phyloP scores from a whole-genome alignment of 2,329 filamentous ascomycete genomes.

The Pseudopyricularia javanii region DNA sequence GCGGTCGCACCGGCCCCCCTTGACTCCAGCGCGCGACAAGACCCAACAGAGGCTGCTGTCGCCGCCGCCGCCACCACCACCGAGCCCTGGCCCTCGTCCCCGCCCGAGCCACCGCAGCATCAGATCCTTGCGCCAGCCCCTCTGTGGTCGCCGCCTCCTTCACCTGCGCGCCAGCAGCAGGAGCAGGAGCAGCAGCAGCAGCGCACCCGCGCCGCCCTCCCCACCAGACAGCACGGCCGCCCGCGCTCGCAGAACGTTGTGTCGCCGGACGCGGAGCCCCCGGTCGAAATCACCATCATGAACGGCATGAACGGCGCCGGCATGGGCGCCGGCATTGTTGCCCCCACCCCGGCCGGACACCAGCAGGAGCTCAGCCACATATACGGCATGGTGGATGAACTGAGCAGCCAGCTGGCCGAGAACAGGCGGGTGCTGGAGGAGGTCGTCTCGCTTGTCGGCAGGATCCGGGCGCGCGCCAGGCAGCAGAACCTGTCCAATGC shows the following conservation, averaged over 20 bases:
- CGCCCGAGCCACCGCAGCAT: too few species aligned
- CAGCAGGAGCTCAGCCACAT: constrained; percentile 58
- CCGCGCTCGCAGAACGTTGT: neutral
- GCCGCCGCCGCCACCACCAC: too few species aligned
- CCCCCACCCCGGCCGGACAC: constrained; percentile 53
- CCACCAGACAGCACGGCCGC: neutral
- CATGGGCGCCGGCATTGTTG: constrained; percentile 29
- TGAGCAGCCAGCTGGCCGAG: constrained; percentile 50
- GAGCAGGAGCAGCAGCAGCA: too few species aligned
- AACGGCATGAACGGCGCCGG: constrained; percentile 37
- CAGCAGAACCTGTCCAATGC: constrained; percentile 42
- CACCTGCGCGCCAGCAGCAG: too few species aligned
- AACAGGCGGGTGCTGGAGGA: constrained; percentile 50
- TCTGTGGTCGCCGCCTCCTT: too few species aligned
- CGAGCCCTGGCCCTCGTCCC: too few species aligned
- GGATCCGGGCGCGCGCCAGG: constrained; percentile 44
- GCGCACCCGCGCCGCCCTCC: too few species aligned
- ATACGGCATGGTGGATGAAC: constrained; percentile 55
- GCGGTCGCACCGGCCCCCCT: neutral
- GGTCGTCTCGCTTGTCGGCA: constrained; percentile 50
- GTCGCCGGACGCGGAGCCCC: neutral
- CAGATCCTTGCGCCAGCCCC: too few species aligned
- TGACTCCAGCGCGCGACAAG: neutral
- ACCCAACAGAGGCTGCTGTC: too few species aligned
- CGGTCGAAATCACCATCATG: constrained; percentile 17